Evolutionary conservation across 2,329 filamentous ascomycete genomes (phyloP), one percentile per base, ranked within the genome.

Genomic region (Mycosphaerelloides madeirae): DNA sequence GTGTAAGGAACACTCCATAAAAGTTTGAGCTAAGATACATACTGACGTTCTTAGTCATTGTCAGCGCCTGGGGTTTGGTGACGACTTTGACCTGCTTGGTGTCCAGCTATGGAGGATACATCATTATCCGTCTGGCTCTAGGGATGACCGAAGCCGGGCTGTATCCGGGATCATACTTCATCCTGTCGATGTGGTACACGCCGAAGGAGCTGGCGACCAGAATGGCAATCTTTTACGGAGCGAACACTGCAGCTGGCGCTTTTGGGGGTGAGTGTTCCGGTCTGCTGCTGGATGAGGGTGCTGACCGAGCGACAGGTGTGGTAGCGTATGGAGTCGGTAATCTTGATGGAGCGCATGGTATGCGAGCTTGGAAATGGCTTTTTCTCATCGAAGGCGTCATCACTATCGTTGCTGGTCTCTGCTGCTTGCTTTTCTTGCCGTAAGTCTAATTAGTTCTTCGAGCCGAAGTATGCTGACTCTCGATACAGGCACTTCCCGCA

Each of bases 321-420:
- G 70, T 70, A 55, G 79, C 78, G 2, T 79, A 75, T 43, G 75
- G 67, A 0, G 65, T 73, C 0, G 69, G 68, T 0, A 65, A 72
- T 38, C 65, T 66, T 54, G 59, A 46, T 13, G 40, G 47, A 18
- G 49, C 54, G 1, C 15, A 65, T 49, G 62, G 65, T 11, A 51
- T 61, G 12, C 44, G 52, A 25, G 46, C 56, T 11, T 55, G 47
- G 47, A 44, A 58, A 19, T 54, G 55, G 39, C 36, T 53, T 5
- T 53, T 53, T 29, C 38, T 55, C 6, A 41, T 55, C 28, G 52
- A 53, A 40, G 52, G 50, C n/a, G 12, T 44, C 7, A 38, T 50
- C 25, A 43, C 44, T 4, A 31, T 48, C 13, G 43, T 32, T 11
- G 47, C 40, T 3, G 43, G 43, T 14, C 15, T 44, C 5, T 41